Evolutionary conservation across 2,329 filamentous ascomycete species (phyloP).

Genomic region (Cladosporium sphaerospermum): DNA sequence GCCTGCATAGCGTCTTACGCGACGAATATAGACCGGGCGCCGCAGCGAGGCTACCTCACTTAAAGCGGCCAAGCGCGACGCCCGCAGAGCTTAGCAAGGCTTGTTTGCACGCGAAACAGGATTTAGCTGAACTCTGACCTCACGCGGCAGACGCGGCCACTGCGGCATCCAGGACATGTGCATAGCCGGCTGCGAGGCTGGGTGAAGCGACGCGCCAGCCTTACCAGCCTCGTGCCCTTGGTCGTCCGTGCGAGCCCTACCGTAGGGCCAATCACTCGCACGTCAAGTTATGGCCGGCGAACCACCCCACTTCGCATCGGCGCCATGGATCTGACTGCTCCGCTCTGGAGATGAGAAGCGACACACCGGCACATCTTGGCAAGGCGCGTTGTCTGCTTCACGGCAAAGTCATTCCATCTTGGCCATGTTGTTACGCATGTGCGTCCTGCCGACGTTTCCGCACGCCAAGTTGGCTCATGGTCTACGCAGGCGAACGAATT

Average conservation of each 20-base stretch:
- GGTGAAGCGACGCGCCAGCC: neutral
- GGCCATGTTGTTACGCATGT: neutral
- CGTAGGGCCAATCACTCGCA: neutral
- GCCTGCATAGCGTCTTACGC: neutral
- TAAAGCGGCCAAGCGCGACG: conserved; percentile 2
- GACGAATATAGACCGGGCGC: neutral
- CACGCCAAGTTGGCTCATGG: too few species aligned
- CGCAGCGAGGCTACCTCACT: neutral
- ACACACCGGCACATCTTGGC: conserved; percentile 4
- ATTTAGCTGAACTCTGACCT: neutral
- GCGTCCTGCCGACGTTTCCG: too few species aligned
- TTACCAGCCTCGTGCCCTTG: neutral
- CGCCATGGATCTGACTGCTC: neutral
- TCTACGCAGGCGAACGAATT: too few species aligned
- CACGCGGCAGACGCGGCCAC: neutral
- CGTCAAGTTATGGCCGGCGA: too few species aligned
- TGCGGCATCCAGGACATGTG: too few species aligned
- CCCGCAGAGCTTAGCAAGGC: conserved; percentile 8
- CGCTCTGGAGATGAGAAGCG: conserved; percentile 3
- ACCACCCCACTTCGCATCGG: too few species aligned
- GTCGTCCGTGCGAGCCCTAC: conserved; percentile 2
- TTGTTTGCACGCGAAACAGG: neutral
- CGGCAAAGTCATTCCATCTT: conserved; percentile 3
- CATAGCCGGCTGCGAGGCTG: too few species aligned
- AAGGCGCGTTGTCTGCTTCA: neutral